Evolutionary conservation across 371 early-diverging fungal species (phyloP).

Genomic region (Lichtheimia hyalospora): DNA sequence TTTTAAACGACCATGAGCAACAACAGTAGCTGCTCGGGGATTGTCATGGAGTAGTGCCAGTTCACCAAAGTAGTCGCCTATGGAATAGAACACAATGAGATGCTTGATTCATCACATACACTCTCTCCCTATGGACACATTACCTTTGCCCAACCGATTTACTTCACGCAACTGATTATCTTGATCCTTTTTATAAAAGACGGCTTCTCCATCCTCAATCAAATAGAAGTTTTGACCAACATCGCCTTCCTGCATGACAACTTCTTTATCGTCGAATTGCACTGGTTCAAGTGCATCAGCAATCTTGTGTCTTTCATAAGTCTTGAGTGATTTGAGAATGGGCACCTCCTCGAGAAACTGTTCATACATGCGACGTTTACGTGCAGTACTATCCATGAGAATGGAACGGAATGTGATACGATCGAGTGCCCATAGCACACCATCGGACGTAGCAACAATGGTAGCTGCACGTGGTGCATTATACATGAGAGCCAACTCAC

Average conservation of each 20-base stretch:
- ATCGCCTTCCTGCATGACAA: slow-evolving; percentile 74
- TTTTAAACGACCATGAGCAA: slow-evolving; percentile 87
- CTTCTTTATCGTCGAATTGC: slow-evolving; percentile 64
- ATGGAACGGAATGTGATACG: slow-evolving; percentile 79
- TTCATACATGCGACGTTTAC: slow-evolving; percentile 81
- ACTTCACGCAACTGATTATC: slow-evolving; percentile 78
- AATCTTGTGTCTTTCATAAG: slow-evolving; percentile 77
- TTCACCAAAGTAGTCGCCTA: slow-evolving; percentile 48
- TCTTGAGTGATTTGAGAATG: slow-evolving; percentile 62
- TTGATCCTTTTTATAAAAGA: slow-evolving; percentile 26
- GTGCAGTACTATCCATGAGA: slow-evolving; percentile 72
- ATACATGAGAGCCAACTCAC: slow-evolving; percentile 91
- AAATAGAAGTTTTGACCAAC: slow-evolving; percentile 63
- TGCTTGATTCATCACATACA: too few relatives aligned
- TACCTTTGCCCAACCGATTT: slow-evolving; percentile 80
- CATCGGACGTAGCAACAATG: slow-evolving; percentile 65
- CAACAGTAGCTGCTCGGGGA: slow-evolving; percentile 90
- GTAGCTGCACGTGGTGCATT: slow-evolving; percentile 90
- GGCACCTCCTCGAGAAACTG: slow-evolving; percentile 73
- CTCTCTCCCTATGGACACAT: slow-evolving; percentile 2
- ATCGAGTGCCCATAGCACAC: slow-evolving; percentile 83
- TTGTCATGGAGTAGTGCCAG: slow-evolving; percentile 89
- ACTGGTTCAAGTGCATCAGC: slow-evolving; percentile 81
- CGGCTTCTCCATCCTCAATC: slow-evolving; percentile 88
- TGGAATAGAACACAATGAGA: not conserved